Base-by-base conservation (phyloP, 805 yeast genomes). In the Metschnikowia similis region DNA sequence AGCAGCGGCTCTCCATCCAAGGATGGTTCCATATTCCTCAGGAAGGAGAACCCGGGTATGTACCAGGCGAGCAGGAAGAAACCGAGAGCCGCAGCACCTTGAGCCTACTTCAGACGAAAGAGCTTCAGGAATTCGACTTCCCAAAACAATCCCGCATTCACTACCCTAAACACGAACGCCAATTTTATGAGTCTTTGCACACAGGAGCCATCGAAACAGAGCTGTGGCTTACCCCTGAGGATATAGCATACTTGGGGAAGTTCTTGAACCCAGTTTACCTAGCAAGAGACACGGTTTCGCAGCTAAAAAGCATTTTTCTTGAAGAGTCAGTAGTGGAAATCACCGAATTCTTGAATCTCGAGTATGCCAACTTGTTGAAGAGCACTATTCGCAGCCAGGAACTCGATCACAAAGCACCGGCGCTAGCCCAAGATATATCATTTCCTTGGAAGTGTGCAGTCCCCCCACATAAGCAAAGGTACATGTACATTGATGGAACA, bases 21-120 rank as follows among this genome's bases (percentile, higher is more conserved):
- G 99, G 99, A 1, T 95, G 99, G 99, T 95, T 92, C 64, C 99
- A 94, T 66, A 88, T 91, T 47, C 99, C 99, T 3, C 98, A 94
- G 65, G 72, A 71, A 9, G 97, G 96, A 8, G 99, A 94, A 67
- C 83, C 80, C 32, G 98, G 97, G 0, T 92, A 67, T 61, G 77
- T 83, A 16, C 82, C 81, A 35, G 96, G 95, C 6, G 96, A 89
- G 63, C 90, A 89, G 65, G 92, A 85, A 60, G 80, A 73, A 35
- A 83, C 87, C 1, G 90, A 85, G 57, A 85, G 87, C 0, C 75
- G 77, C 59, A 81, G 89, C 39, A 88, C 96, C 0, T 76, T 90
- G 54, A 89, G 87, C 61, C 92, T 81, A 61, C 69, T 90, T 51
- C 92, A 89, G 58, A 80, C 88, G 8, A 82, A 85, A 51, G 88